Percentiles rank a stretch among this genome's conserved stretches.
Conservation (phyloP, 2,329 filamentous ascomycete species). For the Gliomastix tumulicola region DNA sequence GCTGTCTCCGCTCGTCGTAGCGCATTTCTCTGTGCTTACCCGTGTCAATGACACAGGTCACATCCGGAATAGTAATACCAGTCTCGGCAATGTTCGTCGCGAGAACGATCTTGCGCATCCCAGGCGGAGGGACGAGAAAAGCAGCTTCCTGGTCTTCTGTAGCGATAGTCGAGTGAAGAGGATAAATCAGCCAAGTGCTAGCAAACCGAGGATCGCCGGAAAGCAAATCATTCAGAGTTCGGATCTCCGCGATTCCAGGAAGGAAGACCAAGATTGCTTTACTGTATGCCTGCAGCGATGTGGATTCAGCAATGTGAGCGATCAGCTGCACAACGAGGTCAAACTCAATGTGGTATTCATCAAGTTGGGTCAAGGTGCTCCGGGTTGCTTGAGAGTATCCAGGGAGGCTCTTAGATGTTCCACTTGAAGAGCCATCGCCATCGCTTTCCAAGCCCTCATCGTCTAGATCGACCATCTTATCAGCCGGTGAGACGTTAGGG, state of each 20-base stretch:
- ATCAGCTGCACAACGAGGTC: conserved; percentile 78
- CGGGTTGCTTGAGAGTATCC: conserved; percentile 72
- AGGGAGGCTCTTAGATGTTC: conserved; percentile 58
- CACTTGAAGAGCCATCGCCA: conserved; percentile 37
- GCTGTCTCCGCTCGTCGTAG: conserved; percentile 86
- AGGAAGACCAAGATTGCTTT: conserved; percentile 92
- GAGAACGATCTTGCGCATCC: conserved; percentile 85
- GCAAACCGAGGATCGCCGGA: conserved; percentile 69
- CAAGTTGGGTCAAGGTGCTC: conserved; percentile 66
- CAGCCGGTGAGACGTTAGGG: conserved; percentile 27
- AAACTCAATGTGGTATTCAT: conserved; percentile 90
- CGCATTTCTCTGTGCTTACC: conserved; percentile 98
- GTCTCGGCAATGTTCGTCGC: conserved; percentile 98
- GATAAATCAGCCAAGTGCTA: conserved; percentile 76
- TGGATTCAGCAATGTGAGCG: conserved; percentile 63
- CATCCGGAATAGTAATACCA: conserved; percentile 95
- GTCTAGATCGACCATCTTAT: conserved; percentile 55
- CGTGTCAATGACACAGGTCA: conserved; percentile 93
- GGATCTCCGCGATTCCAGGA: conserved; percentile 89
- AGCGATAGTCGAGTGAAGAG: conserved; percentile 88
- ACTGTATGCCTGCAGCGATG: conserved; percentile 64
- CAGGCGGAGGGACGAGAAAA: conserved; percentile 76
- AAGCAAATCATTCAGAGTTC: conserved; percentile 80
- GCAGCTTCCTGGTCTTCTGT: conserved; percentile 95
- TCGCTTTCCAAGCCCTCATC: conserved; percentile 50